Percentiles rank a stretch among this genome's conserved stretches.
Conservation (phyloP, 2,329 filamentous ascomycete species). For the Chaetomium strumarium region DNA sequence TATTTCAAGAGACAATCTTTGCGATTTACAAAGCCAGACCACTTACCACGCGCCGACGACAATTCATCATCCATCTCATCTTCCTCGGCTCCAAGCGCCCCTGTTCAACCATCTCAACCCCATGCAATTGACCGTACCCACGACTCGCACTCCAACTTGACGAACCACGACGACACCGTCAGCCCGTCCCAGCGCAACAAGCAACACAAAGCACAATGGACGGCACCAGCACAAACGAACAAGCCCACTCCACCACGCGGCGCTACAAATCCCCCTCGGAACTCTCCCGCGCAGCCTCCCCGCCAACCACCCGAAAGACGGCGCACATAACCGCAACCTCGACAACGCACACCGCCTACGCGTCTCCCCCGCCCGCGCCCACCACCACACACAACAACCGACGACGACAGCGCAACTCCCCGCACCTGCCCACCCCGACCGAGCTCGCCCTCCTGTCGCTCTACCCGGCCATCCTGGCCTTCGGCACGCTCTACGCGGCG, state of each 20-base stretch:
- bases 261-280: constrained; percentile 11
- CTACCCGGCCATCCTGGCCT: constrained; percentile 72
- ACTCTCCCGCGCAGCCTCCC: constrained; percentile 5
- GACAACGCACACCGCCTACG: background rate
- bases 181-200: background rate
- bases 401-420: constrained; percentile 36
- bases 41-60: no score
- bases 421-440: constrained; percentile 63
- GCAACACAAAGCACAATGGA: background rate
- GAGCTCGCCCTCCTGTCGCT: constrained; percentile 59
- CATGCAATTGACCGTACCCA: no score
- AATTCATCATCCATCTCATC: no score
- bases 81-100: no score
- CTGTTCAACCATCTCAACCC: no score
- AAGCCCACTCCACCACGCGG: constrained; percentile 1
- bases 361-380: background rate
- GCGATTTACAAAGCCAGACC: no score
- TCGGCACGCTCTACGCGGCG: constrained; percentile 75
- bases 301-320: background rate
- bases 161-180: background rate
- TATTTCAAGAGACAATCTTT: no score
- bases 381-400: no score
- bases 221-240: background rate
- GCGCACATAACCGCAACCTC: constrained; percentile 10
- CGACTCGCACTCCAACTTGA: background rate